Evolutionary conservation across 768 basidiomycete species (phyloP), one percentile per base, ranked within the genome.

Genomic region (Xerocomellus intermedius): DNA sequence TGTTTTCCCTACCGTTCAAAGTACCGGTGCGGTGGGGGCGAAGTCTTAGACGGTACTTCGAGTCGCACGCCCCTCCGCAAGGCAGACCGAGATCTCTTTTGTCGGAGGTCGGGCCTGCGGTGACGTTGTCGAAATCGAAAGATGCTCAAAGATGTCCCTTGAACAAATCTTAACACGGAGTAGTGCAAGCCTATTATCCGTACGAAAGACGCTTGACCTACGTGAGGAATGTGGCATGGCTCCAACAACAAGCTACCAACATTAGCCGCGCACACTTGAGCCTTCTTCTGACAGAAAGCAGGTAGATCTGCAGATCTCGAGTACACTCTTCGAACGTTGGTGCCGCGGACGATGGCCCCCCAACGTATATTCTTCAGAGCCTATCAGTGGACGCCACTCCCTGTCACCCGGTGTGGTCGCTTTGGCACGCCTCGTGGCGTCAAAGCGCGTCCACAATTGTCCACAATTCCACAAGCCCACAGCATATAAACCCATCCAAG

Each of bases 351-450:
- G 36, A 35, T 32, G 22, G 0, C 33, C 45, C 37, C 35, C 24
- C 24, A 3, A 17, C 22, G 42, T 42, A 49, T 30, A 39, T 61
- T 58, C 42, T 43, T 37, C 43, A 42, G 52, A 38, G 41, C 8
- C 28, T n/a, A 48, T 51, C 24, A 10, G 43, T 48, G 38, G 50
- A 48, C 48, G 58, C 62, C 62, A 58, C 56, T 56, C 22, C 36
- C 39, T 54, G 56, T 52, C 43, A 56, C 33, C 30, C 39, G 13
- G 36, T 39, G 38, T 49, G 51, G 39, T 44, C 44, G 51, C 53
- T 56, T 64, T 64, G 60, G 28, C 37, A 52, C 17, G 62, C 62
- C 69, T 70, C 69, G 66, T 69, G 68, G 48, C 33, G 44, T 48
- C 65, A 63, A 58, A 65, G 69, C 65, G 38, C 50, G 14, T 59